Evolutionary conservation across 176 grass and related monocot species (phyloP).

Genomic region (Cenchrus purpureus): DNA sequence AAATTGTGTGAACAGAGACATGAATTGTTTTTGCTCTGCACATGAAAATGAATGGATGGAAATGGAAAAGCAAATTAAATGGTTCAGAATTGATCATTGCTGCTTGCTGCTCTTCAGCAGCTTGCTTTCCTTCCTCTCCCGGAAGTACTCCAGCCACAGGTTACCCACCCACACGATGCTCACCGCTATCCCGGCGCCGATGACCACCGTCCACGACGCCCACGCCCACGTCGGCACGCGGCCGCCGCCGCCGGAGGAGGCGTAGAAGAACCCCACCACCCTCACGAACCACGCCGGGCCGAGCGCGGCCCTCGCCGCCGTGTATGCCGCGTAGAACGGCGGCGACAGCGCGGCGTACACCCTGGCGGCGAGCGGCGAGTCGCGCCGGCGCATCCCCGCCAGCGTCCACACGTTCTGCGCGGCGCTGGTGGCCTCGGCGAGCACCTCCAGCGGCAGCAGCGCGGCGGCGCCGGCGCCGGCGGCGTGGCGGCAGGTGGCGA

Average conservation of each 20-base stretch:
- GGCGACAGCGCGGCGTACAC: constrained; percentile 47
- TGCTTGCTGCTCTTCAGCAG: constrained; percentile 38
- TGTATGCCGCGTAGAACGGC: constrained; percentile 80
- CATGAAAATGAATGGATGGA: too few relatives aligned
- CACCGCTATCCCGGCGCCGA: constrained; percentile 60
- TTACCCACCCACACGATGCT: constrained; percentile 82
- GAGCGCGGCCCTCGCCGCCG: constrained; percentile 53
- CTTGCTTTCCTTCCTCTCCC: constrained; percentile 33
- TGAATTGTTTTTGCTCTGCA: too few relatives aligned
- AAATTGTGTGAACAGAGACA: too few relatives aligned
- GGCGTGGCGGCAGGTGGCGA: constrained; percentile 65
- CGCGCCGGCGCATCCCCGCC: constrained; percentile 47
- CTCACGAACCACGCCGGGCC: constrained; percentile 61
- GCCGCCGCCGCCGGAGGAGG: constrained; percentile 14
- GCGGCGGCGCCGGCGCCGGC: constrained; percentile 54
- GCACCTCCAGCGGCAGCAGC: constrained; percentile 59
- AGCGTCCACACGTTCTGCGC: constrained; percentile 82
- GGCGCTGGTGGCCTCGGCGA: constrained; percentile 70
- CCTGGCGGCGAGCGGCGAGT: constrained; percentile 38
- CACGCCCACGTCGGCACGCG: constrained; percentile 64
- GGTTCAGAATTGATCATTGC: constrained; percentile 7
- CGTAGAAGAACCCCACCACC: constrained; percentile 59
- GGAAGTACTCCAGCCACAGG: constrained; percentile 66
- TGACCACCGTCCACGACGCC: constrained; percentile 70
- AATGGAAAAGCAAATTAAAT: not conserved